Conservation (phyloP, 2,329 filamentous ascomycete species). For the Drechslera avenae region DNA sequence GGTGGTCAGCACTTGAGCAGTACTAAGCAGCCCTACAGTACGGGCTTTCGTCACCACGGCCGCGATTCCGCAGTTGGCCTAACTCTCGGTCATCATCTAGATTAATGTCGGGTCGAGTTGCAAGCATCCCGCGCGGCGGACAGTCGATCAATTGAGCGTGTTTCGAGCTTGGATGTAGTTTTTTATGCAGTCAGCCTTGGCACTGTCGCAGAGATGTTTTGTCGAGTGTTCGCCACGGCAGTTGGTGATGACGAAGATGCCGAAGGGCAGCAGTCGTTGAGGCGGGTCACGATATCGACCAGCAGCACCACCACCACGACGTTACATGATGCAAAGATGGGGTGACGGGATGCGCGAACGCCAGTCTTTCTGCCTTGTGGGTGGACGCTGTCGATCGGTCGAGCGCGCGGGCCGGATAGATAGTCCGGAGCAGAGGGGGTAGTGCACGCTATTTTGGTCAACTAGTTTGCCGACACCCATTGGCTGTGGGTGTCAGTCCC, state of each 20-base stretch:
- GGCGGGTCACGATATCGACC: neutral
- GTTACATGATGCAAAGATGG: conserved; percentile 11
- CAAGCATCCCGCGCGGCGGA: conserved; percentile 16
- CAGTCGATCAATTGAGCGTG: conserved; percentile 28
- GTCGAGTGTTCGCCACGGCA: conserved; percentile 8
- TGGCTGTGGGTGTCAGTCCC: conserved; percentile 1
- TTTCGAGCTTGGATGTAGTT: conserved; percentile 29
- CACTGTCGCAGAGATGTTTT: conserved; percentile 32
- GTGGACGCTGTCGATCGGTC: conserved; percentile 15
- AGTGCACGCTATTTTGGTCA: conserved; percentile 17
- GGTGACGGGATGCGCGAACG: conserved; percentile 13
- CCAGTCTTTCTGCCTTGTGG: conserved; percentile 4
- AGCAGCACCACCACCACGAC: neutral
- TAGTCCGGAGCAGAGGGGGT: conserved; percentile 10
- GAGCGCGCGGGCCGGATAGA: conserved; percentile 8
- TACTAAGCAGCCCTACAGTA: conserved; percentile 25
- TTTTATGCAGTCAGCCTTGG: conserved; percentile 35
- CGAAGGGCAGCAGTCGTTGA: neutral
- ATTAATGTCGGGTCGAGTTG: conserved; percentile 21
- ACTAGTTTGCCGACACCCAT: conserved; percentile 2
- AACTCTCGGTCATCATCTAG: conserved; percentile 26
- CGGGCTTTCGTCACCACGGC: conserved; percentile 7
- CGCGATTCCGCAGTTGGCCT: conserved; percentile 13
- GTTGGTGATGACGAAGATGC: neutral
- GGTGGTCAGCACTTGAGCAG: conserved; percentile 33